A percentile compares a stretch with the other conserved stretches of the same genome.
phyloP scores from a whole-genome alignment of 768 basidiomycete species.

The Lenzites betulinus region DNA sequence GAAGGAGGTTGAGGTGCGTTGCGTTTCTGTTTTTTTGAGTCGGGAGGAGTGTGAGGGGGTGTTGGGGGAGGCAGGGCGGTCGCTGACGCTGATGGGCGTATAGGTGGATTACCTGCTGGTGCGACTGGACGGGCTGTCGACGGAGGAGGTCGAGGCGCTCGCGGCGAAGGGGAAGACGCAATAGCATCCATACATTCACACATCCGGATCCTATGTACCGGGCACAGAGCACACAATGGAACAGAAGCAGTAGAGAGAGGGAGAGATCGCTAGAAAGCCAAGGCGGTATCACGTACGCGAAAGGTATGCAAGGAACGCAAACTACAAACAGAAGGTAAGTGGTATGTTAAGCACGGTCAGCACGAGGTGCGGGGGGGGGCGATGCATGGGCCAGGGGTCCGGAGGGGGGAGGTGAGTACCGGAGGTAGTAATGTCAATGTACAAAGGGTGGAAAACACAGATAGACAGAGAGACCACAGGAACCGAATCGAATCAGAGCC shows the following conservation, averaged over 20 bases:
- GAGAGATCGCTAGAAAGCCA: not conserved
- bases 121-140: conserved; percentile 81
- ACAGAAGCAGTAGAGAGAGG: not conserved
- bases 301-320: conserved; percentile 17
- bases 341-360: conserved; percentile 1
- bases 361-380: not conserved
- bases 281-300: conserved; percentile 9
- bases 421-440: too few species aligned
- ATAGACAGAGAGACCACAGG: not conserved
- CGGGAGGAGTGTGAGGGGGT: too few species aligned
- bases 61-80: too few species aligned
- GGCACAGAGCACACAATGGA: not conserved
- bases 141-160: conserved; percentile 76
- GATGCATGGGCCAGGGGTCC: not conserved
- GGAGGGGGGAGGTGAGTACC: not conserved
- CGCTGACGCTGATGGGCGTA: not conserved
- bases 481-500: conserved; percentile 19
- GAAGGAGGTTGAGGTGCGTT: conserved; percentile 91
- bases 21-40: too few species aligned
- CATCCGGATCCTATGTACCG: not conserved
- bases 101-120: conserved; percentile 96
- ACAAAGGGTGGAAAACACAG: conserved; percentile 8
- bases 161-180: conserved; percentile 23
- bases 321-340: conserved; percentile 5
- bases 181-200: not conserved